A percentile compares a stretch with the other conserved stretches of the same genome.
phyloP scores from a whole-genome alignment of 257 asterid genomes.

The Solanum virginianum region DNA sequence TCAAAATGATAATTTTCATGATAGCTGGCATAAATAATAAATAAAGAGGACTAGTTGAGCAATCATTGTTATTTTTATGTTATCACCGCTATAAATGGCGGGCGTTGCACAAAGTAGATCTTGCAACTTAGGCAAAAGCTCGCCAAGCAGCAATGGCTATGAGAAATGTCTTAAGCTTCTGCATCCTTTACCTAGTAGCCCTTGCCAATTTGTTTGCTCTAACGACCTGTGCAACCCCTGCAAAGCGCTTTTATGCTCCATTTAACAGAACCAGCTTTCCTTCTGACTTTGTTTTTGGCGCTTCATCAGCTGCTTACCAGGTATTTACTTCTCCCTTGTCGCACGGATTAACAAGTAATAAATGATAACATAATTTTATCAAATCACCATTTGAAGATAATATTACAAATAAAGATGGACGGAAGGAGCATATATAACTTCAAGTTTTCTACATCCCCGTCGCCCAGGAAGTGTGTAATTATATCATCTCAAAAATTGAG shows the following conservation, averaged over 20 bases:
- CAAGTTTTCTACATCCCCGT: not conserved
- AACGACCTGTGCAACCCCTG: not conserved
- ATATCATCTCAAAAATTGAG: not conserved
- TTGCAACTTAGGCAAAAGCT: not conserved
- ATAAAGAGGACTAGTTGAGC: not conserved
- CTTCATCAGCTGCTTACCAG: conserved; percentile 30
- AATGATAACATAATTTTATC: too few species aligned
- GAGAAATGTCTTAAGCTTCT: not conserved
- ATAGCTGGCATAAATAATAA: not conserved
- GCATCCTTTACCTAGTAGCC: not conserved
- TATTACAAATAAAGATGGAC: too few species aligned
- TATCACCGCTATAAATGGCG: not conserved
- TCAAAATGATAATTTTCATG: not conserved
- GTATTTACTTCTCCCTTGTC: too few species aligned
- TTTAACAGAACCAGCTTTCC: conserved; percentile 5
- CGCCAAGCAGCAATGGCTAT: not conserved
- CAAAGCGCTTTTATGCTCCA: not conserved
- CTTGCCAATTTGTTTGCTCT: not conserved
- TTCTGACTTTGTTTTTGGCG: conserved; percentile 19
- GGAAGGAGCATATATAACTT: too few species aligned
- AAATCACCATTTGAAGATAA: too few species aligned
- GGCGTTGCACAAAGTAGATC: not conserved
- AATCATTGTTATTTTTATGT: too few species aligned
- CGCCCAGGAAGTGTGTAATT: not conserved
- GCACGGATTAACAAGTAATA: too few species aligned